Conservation (phyloP, 1,139 yeast species). For the Zygosaccharomyces sapae region DNA sequence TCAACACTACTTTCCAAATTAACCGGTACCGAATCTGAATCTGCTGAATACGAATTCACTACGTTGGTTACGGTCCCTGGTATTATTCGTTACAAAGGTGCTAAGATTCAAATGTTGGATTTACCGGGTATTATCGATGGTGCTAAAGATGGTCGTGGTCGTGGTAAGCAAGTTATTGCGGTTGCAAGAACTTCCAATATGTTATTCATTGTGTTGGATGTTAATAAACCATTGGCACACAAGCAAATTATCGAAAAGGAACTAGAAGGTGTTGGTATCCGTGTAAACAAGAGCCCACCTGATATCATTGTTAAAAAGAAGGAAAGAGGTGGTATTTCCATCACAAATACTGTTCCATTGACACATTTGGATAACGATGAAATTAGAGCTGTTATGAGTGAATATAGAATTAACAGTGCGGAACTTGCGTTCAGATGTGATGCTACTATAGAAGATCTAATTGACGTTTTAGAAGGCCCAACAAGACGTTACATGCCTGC, state of each 20-base stretch:
- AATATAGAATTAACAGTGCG: conserved; percentile 93
- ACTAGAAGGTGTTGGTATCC: conserved; percentile 93
- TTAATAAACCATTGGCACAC: conserved; percentile 91
- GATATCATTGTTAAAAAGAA: conserved; percentile 86
- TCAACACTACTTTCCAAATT: conserved; percentile 78
- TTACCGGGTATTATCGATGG: conserved; percentile 98
- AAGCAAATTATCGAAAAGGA: conserved; percentile 91
- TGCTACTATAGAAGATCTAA: conserved; percentile 93
- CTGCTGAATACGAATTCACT: conserved; percentile 95
- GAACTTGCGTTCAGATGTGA: conserved; percentile 95
- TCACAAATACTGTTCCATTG: conserved; percentile 88
- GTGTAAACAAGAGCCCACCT: conserved; percentile 88
- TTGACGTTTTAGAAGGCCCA: conserved; percentile 88
- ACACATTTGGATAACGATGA: conserved; percentile 90
- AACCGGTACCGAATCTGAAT: conserved; percentile 96
- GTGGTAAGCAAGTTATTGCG: conserved; percentile 98
- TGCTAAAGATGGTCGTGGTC: conserved; percentile 98
- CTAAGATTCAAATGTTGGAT: conserved; percentile 96
- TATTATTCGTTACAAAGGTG: conserved; percentile 91
- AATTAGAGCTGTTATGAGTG: conserved; percentile 91
- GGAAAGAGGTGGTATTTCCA: conserved; percentile 92
- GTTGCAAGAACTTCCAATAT: conserved; percentile 95
- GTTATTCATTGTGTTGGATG: conserved; percentile 89
- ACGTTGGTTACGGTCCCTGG: conserved; percentile 98
- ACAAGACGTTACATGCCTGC: conserved; percentile 94